These are phyloP conservation scores for Closterium sp. DNA, from an alignment of 139 green algal species.

Conservation along the genomic window DNA sequence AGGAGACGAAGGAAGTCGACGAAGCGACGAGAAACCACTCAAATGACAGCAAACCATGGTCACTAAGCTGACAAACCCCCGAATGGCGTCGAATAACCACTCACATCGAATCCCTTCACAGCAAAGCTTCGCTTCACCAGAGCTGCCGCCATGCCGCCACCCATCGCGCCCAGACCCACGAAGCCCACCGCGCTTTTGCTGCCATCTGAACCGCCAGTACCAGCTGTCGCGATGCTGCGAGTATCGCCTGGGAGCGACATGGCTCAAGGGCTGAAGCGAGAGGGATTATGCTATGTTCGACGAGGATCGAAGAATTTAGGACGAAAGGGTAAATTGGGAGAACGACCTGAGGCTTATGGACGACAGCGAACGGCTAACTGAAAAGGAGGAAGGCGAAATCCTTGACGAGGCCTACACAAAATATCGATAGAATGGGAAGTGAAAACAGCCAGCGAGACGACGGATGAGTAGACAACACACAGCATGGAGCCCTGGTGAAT, in stretches of 20 bases:
- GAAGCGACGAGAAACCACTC: too few species aligned
- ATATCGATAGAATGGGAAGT: neutral
- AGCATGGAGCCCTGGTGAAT: too few species aligned
- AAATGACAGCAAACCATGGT: too few species aligned
- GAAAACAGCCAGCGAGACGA: neutral
- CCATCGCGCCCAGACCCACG: constrained; percentile 55
- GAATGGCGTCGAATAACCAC: constrained; percentile 11
- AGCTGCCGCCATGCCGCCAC: constrained; percentile 46
- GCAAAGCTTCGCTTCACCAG: constrained; percentile 47
- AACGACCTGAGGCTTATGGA: neutral
- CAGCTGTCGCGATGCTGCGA: neutral
- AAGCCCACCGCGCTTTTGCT: constrained; percentile 29
- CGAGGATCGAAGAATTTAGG: neutral
- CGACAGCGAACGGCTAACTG: neutral
- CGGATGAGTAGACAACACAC: too few species aligned
- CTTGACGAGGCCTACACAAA: too few species aligned
- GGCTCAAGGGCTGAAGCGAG: neutral
- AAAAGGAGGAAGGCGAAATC: neutral
- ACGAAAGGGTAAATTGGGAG: neutral
- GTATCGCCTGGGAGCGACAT: neutral
- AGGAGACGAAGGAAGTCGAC: neutral
- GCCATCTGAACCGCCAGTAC: neutral
- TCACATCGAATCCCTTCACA: constrained; percentile 54
- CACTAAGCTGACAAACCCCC: too few species aligned
- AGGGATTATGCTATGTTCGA: neutral